A percentile compares a stretch with the other conserved stretches of the same genome.
These are phyloP conservation scores for Teunomyces pallodes DNA, from an alignment of 805 yeast species.

Conservation along the genomic window DNA sequence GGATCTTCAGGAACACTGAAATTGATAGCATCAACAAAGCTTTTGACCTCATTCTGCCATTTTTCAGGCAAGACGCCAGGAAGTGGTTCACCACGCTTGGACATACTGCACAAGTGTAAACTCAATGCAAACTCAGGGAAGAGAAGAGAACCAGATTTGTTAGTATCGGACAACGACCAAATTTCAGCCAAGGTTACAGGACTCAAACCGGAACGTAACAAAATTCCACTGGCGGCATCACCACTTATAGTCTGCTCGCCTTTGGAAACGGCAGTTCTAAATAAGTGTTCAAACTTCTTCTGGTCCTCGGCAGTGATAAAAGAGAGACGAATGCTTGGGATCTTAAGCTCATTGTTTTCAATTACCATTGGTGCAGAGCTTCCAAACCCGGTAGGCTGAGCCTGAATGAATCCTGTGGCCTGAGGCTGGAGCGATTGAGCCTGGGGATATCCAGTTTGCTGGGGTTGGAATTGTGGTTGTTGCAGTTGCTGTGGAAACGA, in stretches of 20 bases:
- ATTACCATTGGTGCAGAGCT: slow-evolving; percentile 39
- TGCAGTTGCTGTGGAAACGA: slow-evolving; percentile 17
- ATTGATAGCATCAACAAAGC: slow-evolving; percentile 86
- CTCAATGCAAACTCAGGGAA: slow-evolving; percentile 95
- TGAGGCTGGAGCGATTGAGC: slow-evolving; percentile 23
- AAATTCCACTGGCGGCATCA: slow-evolving; percentile 71
- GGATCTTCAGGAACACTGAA: slow-evolving; percentile 68
- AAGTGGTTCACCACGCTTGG: slow-evolving; percentile 72
- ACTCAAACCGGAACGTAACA: slow-evolving; percentile 74
- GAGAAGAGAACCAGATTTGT: slow-evolving; percentile 76
- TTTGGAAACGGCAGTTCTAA: slow-evolving; percentile 70
- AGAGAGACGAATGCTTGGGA: slow-evolving; percentile 75
- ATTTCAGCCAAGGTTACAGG: slow-evolving; percentile 78
- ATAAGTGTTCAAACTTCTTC: slow-evolving; percentile 78
- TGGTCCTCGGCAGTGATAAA: slow-evolving; percentile 86
- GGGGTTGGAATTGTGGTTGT: slow-evolving; percentile 16
- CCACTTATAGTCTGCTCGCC: slow-evolving; percentile 72
- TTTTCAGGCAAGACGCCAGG: slow-evolving; percentile 72
- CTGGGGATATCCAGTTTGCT: slow-evolving; percentile 15
- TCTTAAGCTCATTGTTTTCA: slow-evolving; percentile 58
- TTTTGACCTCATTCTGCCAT: slow-evolving; percentile 78
- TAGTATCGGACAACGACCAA: slow-evolving; percentile 91
- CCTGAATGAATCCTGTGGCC: slow-evolving; percentile 35
- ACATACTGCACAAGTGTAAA: slow-evolving; percentile 78
- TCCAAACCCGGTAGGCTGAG: slow-evolving; percentile 48